Conservation (phyloP, 2,329 filamentous ascomycete genomes). For the Xylaria sp. region DNA sequence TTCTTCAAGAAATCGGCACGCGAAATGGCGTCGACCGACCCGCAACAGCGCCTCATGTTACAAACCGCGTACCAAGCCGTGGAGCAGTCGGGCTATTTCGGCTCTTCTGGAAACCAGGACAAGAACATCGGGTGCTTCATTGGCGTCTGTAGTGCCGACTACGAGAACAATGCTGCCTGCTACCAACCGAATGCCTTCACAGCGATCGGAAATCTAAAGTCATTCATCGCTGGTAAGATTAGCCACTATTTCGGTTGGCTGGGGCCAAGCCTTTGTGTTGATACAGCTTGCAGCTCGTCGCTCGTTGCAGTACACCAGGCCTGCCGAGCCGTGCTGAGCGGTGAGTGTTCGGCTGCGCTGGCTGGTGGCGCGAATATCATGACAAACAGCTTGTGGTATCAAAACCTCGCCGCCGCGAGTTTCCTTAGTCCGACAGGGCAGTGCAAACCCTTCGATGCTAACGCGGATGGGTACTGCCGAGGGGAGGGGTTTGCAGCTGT, state of each 20-base stretch:
- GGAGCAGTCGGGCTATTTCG: too few relatives aligned
- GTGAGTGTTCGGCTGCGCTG: conserved; percentile 41
- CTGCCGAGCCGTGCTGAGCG: conserved; percentile 29
- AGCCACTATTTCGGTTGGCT: conserved; percentile 41
- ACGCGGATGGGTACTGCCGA: conserved; percentile 57
- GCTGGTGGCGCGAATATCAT: conserved; percentile 42
- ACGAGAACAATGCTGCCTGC: conserved; percentile 47
- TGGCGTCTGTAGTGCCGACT: conserved; percentile 40
- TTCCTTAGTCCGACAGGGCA: conserved; percentile 37
- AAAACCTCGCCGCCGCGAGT: conserved; percentile 30
- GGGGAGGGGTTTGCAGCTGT: conserved; percentile 54
- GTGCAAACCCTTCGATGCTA: conserved; percentile 44
- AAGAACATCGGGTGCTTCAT: too few relatives aligned
- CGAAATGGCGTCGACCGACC: too few relatives aligned
- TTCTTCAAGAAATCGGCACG: not conserved
- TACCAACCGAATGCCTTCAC: conserved; percentile 45
- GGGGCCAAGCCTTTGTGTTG: too few relatives aligned
- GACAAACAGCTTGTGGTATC: conserved; percentile 24
- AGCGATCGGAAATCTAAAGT: conserved; percentile 30
- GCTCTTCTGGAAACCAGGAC: too few relatives aligned
- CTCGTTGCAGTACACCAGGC: conserved; percentile 44
- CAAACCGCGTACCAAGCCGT: too few relatives aligned
- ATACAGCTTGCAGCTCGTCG: too few relatives aligned
- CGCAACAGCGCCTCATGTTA: too few relatives aligned
- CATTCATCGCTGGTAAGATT: conserved; percentile 33